Base-by-base conservation (phyloP, 2,329 filamentous ascomycete species). In the Metarhizium rileyi region DNA sequence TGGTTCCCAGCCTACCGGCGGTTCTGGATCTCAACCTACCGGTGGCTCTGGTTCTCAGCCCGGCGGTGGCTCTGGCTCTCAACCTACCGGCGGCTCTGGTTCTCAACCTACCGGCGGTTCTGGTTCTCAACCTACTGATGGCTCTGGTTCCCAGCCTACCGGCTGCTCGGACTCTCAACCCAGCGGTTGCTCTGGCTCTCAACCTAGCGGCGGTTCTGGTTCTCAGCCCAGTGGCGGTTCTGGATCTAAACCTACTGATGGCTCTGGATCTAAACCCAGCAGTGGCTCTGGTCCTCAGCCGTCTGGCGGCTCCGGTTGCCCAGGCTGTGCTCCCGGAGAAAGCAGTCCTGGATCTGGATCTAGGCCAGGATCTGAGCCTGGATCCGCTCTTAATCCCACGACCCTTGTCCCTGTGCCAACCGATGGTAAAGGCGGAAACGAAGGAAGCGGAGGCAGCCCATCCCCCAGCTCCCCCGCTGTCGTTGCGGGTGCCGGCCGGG, bases 101-200 rank as follows among this genome's bases (percentile, higher is more conserved):
- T 38, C 47, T 27, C 47, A 43, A 4, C 47, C 46, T 5, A 44
- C 30, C n/a, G 30, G 47, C 30, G 47, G 25, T 40, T 33, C 28
- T n/a, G 46, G 38, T 5, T 36, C 46, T 1, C 35, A 41, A 6
- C 18, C 35, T 4, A 22, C 26, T 2, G 36, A 38, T 33, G 46
- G 46, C 20, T 36, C 33, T n/a, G n/a, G 30, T 20, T 16, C 42
- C 48, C 20, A 40, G 48, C 12, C 16, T 26, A 14, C n/a, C n/a
- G n/a, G n/a, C n/a, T n/a, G n/a, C n/a, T n/a, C n/a, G n/a, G n/a
- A n/a, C n/a, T n/a, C n/a, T n/a, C n/a, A n/a, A n/a, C n/a, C 28
- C 28, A 30, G 7, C 28, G 28, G 28, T 12, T 7, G 7, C 7
- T 45, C 43, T 45, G 43, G 43, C 12, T n/a, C 26, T 45, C 43